Conservation (phyloP, 805 yeast species). For the Kodamaea leandrae region DNA sequence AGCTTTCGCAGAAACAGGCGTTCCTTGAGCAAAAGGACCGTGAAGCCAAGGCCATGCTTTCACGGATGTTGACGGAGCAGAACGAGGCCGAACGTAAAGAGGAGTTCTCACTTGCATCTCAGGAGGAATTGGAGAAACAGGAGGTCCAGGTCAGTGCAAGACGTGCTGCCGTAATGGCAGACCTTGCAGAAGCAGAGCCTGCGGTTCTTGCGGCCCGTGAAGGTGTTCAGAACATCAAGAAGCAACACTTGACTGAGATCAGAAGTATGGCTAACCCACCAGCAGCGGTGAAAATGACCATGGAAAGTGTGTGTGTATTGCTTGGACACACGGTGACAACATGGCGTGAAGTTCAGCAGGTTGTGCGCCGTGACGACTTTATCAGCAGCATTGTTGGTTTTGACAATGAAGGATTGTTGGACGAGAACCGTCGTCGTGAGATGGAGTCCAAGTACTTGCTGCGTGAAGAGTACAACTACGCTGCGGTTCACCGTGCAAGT, state of each 20-base stretch:
- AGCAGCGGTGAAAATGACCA: constrained; percentile 72
- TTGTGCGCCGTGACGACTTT: constrained; percentile 84
- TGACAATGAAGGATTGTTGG: constrained; percentile 58
- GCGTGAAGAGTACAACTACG: constrained; percentile 63
- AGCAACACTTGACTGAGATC: constrained; percentile 86
- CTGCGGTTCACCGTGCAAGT: constrained; percentile 81
- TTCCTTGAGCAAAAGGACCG: constrained; percentile 54
- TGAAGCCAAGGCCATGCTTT: constrained; percentile 70
- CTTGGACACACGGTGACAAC: constrained; percentile 62
- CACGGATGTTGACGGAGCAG: constrained; percentile 77
- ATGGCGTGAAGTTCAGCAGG: constrained; percentile 83
- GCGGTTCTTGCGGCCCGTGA: constrained; percentile 78
- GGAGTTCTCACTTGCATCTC: constrained; percentile 78
- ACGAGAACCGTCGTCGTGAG: constrained; percentile 47
- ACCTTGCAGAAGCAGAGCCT: constrained; percentile 78
- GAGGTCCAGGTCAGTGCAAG: constrained; percentile 59
- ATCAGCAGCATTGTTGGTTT: constrained; percentile 77
- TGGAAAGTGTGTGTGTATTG: constrained; percentile 86
- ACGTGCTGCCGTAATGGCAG: constrained; percentile 52
- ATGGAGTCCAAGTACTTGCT: constrained; percentile 63
- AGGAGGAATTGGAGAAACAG: constrained; percentile 63
- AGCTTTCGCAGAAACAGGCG: constrained; percentile 51
- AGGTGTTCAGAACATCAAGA: constrained; percentile 90
- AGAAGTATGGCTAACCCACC: constrained; percentile 92
- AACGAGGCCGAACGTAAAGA: constrained; percentile 90